A percentile compares a stretch with the other conserved stretches of the same genome.
These are phyloP conservation scores for Calonectria crousiana DNA, from an alignment of 2,329 filamentous ascomycete genomes.

Conservation along the genomic window DNA sequence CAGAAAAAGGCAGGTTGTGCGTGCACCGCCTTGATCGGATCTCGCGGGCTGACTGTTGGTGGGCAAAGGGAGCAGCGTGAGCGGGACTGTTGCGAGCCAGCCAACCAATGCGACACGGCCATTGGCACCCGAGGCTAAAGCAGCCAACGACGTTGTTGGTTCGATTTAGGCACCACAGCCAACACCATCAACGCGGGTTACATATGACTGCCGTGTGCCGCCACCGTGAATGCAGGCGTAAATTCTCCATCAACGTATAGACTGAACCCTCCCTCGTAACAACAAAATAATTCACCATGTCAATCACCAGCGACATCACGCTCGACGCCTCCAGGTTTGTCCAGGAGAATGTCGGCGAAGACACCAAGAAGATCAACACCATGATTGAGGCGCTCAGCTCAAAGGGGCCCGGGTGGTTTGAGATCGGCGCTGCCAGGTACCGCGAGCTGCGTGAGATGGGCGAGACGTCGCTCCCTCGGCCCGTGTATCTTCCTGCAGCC, in stretches of 20 bases:
- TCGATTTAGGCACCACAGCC: not conserved
- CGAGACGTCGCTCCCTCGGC: not conserved
- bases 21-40: not conserved
- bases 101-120: not conserved
- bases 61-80: not conserved
- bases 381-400: not conserved
- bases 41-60: not conserved
- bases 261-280: not conserved
- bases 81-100: not conserved
- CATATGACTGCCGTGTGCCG: not conserved
- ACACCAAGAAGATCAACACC: not conserved
- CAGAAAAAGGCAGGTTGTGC: not conserved
- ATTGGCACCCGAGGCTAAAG: not conserved
- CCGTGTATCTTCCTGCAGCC: not conserved
- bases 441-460: not conserved
- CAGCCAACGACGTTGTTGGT: not conserved
- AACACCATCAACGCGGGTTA: not conserved
- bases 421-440: not conserved
- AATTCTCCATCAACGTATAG: not conserved
- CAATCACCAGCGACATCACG: not conserved
- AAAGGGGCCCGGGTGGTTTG: not conserved
- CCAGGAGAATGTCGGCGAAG: not conserved
- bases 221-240: not conserved
- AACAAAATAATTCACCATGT: not conserved
- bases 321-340: not conserved